These are phyloP conservation scores for Fusarium transvaalense DNA, from an alignment of 2,329 filamentous ascomycete species.

Conservation along the genomic window DNA sequence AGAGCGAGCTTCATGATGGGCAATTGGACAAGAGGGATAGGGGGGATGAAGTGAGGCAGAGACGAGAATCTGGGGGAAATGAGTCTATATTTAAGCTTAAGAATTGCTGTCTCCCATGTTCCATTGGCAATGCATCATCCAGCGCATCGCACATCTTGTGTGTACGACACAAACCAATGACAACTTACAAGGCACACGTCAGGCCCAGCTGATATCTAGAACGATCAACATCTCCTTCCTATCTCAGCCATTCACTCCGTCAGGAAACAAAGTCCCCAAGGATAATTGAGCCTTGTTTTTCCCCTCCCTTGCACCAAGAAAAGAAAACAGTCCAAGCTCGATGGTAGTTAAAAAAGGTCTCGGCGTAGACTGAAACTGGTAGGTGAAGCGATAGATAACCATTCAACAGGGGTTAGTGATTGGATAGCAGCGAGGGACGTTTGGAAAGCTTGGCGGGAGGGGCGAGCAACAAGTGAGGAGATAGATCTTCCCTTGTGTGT, in stretches of 20 bases:
- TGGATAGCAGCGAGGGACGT: slow-evolving; percentile 28
- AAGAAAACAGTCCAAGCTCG: background rate
- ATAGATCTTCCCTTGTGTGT: slow-evolving; percentile 13
- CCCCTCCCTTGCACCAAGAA: background rate
- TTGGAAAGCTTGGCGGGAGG: slow-evolving; percentile 21
- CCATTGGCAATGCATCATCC: slow-evolving; percentile 1
- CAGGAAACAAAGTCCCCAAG: slow-evolving; percentile 18
- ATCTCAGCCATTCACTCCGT: slow-evolving; percentile 28
- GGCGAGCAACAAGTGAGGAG: background rate
- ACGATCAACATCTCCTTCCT: slow-evolving; percentile 35
- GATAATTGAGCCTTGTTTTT: background rate
- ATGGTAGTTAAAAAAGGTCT: background rate
- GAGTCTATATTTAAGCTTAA: slow-evolving; percentile 33
- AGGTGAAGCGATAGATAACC: slow-evolving; percentile 36
- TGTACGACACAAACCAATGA: background rate
- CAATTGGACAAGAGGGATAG: background rate
- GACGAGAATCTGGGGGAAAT: background rate
- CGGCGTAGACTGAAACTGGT: slow-evolving; percentile 29
- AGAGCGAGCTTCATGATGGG: slow-evolving; percentile 49
- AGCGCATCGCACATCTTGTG: background rate
- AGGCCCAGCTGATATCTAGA: background rate
- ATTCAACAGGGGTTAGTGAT: slow-evolving; percentile 16
- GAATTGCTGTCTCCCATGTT: background rate
- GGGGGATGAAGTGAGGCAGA: slow-evolving; percentile 3
- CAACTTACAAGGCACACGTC: background rate